Conservation (phyloP, 352 stramenopile species). For the Aphanomyces cochlioides region DNA sequence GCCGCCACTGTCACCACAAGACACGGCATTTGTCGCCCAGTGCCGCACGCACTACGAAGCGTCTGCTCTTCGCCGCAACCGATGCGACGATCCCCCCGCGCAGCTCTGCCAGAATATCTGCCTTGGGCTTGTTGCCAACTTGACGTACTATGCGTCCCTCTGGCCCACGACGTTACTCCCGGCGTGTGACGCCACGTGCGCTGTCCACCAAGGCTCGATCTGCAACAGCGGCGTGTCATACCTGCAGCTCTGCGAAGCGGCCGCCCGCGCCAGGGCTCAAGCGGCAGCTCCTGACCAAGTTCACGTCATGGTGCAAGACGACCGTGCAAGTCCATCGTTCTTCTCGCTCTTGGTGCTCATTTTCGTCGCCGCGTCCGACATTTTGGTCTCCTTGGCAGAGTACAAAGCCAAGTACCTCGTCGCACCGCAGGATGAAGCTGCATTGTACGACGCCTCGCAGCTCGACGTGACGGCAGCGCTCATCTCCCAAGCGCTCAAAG, state of each 20-base stretch:
- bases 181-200: constrained; percentile 18
- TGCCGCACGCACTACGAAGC: constrained; percentile 7
- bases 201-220: not conserved
- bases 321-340: constrained; percentile 1
- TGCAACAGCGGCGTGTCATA: constrained; percentile 10
- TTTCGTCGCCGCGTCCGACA: constrained; percentile 16
- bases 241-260: constrained; percentile 16
- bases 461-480: not conserved
- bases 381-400: constrained; percentile 17
- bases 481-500: not conserved
- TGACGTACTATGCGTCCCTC: constrained; percentile 17
- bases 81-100: constrained; percentile 15
- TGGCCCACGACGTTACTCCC: constrained; percentile 9
- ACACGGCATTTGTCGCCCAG: constrained; percentile 13
- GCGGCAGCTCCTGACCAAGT: not conserved
- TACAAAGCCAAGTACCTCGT: constrained; percentile 17
- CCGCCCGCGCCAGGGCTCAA: not conserved
- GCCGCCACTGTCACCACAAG: constrained; percentile 13
- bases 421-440: not conserved
- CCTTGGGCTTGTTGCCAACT: not conserved
- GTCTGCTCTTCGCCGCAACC: not conserved
- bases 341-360: constrained; percentile 15
- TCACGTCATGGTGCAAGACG: not conserved
- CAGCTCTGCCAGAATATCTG: constrained; percentile 23
- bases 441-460: not conserved